phyloP scores from a whole-genome alignment of 495 filamentous ascomycete species.

The Neohortaea acidophila region DNA sequence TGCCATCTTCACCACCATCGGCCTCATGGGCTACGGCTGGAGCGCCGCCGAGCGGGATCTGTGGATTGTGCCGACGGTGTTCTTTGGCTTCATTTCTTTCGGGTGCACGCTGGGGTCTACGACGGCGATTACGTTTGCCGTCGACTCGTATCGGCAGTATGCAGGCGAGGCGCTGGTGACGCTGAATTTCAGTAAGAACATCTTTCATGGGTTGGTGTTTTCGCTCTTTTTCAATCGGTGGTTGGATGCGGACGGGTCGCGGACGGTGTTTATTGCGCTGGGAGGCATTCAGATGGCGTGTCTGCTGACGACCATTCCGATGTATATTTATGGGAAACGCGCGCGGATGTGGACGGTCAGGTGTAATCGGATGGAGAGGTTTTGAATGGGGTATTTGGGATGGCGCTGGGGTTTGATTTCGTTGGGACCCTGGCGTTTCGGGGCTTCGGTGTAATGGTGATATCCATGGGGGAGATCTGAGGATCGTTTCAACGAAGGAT shows the following conservation, averaged over 20 bases:
- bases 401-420: not conserved
- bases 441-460: not conserved
- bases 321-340: conserved; percentile 93
- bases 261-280: conserved; percentile 63
- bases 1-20: conserved; percentile 61
- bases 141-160: conserved; percentile 87
- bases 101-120: conserved; percentile 84
- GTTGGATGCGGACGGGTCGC: conserved; percentile 60
- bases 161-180: conserved; percentile 91
- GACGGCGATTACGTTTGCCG: conserved; percentile 87
- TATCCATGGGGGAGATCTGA: not conserved
- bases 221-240: conserved; percentile 82
- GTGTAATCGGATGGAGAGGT: conserved; percentile 78
- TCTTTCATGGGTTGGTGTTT: conserved; percentile 34
- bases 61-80: conserved; percentile 86
- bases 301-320: conserved; percentile 63
- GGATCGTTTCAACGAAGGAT: too few relatives aligned
- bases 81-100: conserved; percentile 87
- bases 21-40: conserved; percentile 91
- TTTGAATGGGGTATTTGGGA: conserved; percentile 29
- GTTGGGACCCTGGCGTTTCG: not conserved
- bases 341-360: conserved; percentile 93
- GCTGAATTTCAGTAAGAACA: conserved; percentile 75
- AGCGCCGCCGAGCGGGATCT: conserved; percentile 54
- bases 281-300: conserved; percentile 75